A percentile compares a stretch with the other conserved stretches of the same genome.
Conservation (phyloP, 129 eudicot genomes). For the Chrysanthemum lavandulifolium region DNA sequence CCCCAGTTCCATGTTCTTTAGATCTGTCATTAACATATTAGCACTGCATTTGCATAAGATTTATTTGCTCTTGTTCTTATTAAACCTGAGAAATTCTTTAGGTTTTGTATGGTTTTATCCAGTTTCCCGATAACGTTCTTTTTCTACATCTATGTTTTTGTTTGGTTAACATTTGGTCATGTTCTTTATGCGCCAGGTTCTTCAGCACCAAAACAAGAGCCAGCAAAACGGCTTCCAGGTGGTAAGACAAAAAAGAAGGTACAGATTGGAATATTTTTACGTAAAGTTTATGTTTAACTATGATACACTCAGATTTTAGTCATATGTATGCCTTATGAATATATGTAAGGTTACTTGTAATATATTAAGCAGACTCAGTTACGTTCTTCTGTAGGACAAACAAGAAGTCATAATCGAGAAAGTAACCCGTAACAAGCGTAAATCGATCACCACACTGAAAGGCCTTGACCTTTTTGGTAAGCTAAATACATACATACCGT, state of each 20-base stretch:
- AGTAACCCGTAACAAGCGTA: conserved; percentile 83
- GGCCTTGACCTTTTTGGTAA: conserved; percentile 87
- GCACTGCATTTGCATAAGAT: background rate
- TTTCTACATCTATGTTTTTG: too few species aligned
- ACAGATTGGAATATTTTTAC: conserved; percentile 14
- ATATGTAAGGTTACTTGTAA: too few species aligned
- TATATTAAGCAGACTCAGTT: background rate
- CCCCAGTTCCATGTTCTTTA: too few species aligned
- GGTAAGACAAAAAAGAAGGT: conserved; percentile 95
- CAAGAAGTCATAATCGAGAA: conserved; percentile 90
- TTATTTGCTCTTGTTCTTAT: background rate
- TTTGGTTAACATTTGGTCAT: too few species aligned
- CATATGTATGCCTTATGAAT: background rate
- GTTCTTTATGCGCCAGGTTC: too few species aligned
- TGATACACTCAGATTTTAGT: background rate
- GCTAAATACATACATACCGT: background rate
- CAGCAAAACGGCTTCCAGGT: conserved; percentile 94
- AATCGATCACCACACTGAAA: conserved; percentile 76
- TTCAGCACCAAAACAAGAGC: conserved; percentile 49
- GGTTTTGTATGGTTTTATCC: too few species aligned
- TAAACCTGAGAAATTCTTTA: conserved; percentile 21
- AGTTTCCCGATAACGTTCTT: conserved; percentile 21
- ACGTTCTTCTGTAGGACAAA: conserved; percentile 54
- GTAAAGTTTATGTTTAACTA: background rate
- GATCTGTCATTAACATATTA: too few species aligned